phyloP scores from a whole-genome alignment of 1,284 basidiomycete species.

The Sanguinoderma infundibulare region DNA sequence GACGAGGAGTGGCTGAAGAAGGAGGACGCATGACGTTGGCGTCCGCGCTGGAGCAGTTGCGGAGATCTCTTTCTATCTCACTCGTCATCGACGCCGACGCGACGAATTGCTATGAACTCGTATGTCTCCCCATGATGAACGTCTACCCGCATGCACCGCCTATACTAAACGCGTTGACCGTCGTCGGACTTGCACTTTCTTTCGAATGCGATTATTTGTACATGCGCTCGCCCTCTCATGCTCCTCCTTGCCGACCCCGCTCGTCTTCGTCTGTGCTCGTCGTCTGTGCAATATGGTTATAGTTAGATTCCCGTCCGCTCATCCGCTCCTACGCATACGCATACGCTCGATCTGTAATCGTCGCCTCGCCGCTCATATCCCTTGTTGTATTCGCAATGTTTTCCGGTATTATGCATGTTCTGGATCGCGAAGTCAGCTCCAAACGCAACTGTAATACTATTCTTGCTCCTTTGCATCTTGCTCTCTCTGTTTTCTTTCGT shows the following conservation, averaged over 20 bases:
- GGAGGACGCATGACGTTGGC: constrained; percentile 27
- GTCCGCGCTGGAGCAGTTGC: not conserved
- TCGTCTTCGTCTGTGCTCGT: not conserved
- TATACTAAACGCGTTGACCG: not conserved
- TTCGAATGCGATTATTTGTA: constrained; percentile 1
- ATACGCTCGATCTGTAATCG: constrained; percentile 3
- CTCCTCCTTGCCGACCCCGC: not conserved
- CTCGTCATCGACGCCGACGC: not conserved
- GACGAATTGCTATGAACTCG: not conserved
- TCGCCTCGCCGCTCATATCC: not conserved
- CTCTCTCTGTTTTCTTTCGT: not conserved
- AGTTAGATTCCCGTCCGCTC: not conserved
- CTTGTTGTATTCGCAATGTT: constrained; percentile 5
- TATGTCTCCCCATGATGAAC: not conserved
- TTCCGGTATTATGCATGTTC: constrained; percentile 5
- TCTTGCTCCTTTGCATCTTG: not conserved
- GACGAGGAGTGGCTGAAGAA: constrained; percentile 37
- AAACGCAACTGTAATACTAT: constrained; percentile 2
- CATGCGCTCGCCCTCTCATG: not conserved
- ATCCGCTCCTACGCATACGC: not conserved
- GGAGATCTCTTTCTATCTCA: not conserved
- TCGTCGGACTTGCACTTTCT: not conserved
- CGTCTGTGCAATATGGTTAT: not conserved
- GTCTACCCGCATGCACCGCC: not conserved
- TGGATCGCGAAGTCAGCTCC: not conserved